phyloP scores from a whole-genome alignment of 2,329 filamentous ascomycete genomes.

The Aureobasidium sp. region DNA sequence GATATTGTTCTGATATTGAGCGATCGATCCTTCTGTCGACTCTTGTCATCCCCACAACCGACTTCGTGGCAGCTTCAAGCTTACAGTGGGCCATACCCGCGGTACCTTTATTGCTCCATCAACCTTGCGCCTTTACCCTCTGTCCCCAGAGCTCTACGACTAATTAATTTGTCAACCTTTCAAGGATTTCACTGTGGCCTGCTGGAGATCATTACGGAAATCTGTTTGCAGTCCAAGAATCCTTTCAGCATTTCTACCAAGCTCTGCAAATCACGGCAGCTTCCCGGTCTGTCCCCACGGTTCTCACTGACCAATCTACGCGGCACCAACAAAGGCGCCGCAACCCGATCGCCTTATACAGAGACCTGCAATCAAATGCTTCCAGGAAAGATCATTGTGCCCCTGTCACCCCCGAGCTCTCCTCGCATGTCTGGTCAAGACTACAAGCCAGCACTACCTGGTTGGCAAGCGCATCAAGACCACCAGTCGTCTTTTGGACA shows the following conservation, averaged over 20 bases:
- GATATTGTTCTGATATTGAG: constrained; percentile 13
- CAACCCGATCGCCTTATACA: constrained; percentile 2
- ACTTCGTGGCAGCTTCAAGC: constrained; percentile 1
- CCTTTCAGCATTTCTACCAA: constrained; percentile 2
- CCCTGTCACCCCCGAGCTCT: constrained; percentile 42
- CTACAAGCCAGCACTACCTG: constrained; percentile 34
- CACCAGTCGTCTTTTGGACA: constrained; percentile 20
- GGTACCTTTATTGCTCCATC: constrained; percentile 9
- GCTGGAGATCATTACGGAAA: background rate
- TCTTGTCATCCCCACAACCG: constrained; percentile 7
- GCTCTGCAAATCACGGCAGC: constrained; percentile 10
- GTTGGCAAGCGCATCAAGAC: constrained; percentile 34
- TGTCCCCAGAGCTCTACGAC: background rate
- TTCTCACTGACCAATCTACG: background rate
- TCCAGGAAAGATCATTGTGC: constrained; percentile 38
- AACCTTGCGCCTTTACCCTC: constrained; percentile 4
- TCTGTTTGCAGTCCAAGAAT: background rate
- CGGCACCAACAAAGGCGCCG: constrained; percentile 7
- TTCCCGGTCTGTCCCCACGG: constrained; percentile 1
- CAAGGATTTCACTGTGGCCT: background rate
- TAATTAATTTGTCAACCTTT: constrained; percentile 10
- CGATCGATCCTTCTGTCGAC: constrained; percentile 6
- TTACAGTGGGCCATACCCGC: constrained; percentile 12
- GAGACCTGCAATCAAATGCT: constrained; percentile 22
- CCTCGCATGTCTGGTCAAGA: constrained; percentile 43